These are phyloP conservation scores for Botrytis byssoidea DNA, from an alignment of 2,329 filamentous ascomycete genomes.

Conservation along the genomic window DNA sequence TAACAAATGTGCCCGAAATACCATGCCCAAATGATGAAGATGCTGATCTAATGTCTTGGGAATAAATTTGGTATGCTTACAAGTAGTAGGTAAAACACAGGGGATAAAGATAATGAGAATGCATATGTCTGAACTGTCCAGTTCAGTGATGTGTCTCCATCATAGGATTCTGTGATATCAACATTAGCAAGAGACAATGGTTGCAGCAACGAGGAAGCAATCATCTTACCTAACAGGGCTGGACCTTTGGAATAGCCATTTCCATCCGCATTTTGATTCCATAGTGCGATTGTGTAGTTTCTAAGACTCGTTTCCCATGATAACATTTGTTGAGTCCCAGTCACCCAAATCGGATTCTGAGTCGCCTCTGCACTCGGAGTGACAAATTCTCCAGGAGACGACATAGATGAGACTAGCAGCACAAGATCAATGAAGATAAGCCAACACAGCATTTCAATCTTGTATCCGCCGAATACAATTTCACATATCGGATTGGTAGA, in stretches of 20 bases:
- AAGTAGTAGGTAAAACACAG: slow-evolving; percentile 20
- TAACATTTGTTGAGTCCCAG: slow-evolving; percentile 14
- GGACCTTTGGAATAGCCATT: slow-evolving; percentile 13
- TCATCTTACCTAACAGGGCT: slow-evolving; percentile 15
- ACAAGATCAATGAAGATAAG: slow-evolving; percentile 8
- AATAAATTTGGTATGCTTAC: background rate
- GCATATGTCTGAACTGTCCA: slow-evolving; percentile 20
- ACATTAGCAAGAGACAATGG: background rate
- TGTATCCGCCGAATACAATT: background rate
- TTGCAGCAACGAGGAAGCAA: background rate
- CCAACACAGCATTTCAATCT: slow-evolving; percentile 1
- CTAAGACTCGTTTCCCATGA: slow-evolving; percentile 16
- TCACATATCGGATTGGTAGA: background rate
- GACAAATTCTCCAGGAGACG: slow-evolving; percentile 1
- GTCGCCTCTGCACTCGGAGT: slow-evolving; percentile 9
- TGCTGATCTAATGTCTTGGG: background rate
- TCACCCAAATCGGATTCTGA: slow-evolving; percentile 10
- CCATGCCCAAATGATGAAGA: background rate
- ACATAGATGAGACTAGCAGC: slow-evolving; percentile 4
- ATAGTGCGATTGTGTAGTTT: slow-evolving; percentile 20
- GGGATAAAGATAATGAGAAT: slow-evolving; percentile 5
- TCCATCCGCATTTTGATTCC: slow-evolving; percentile 8
- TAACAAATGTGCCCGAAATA: background rate
- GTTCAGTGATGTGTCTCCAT: slow-evolving; percentile 11
- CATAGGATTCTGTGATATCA: slow-evolving; percentile 7